Conservation (phyloP, 306 rosid genomes). For the Vicia sativa region DNA sequence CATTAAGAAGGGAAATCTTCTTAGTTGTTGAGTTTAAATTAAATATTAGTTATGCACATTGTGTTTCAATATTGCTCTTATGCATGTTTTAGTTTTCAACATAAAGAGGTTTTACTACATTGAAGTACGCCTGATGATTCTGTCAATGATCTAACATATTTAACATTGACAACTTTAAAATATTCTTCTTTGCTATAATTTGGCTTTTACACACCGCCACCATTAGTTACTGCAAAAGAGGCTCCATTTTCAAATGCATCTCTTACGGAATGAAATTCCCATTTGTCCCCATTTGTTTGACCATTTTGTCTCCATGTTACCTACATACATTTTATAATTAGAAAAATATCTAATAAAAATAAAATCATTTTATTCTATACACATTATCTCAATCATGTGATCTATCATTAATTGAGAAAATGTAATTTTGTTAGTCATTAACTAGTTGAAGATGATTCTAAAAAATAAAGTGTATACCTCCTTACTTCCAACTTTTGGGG, state of each 20-base stretch:
- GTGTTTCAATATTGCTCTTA: not conserved
- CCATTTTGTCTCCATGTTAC: conserved; percentile 49
- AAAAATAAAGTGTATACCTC: conserved; percentile 37
- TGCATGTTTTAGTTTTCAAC: conserved; percentile 17
- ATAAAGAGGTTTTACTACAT: conserved; percentile 34
- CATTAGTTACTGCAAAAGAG: conserved; percentile 17
- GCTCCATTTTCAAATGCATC: conserved; percentile 57
- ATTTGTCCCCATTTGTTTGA: conserved; percentile 1
- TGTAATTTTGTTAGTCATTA: conserved; percentile 3
- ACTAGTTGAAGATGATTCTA: not conserved
- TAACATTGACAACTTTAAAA: conserved; percentile 40
- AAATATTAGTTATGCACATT: not conserved
- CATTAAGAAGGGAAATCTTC: not conserved
- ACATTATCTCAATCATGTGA: not conserved
- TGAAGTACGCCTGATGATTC: conserved; percentile 34
- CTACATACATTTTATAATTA: not conserved
- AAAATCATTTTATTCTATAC: not conserved
- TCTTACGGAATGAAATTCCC: conserved; percentile 45
- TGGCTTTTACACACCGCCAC: conserved; percentile 32
- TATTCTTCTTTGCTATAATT: conserved; percentile 28
- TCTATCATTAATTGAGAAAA: not conserved
- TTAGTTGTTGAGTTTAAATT: not conserved
- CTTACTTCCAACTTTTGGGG: conserved; percentile 41
- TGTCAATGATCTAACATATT: conserved; percentile 39
- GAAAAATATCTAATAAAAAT: not conserved